Evolutionary conservation across 2,329 filamentous ascomycete genomes (phyloP), one percentile per base, ranked within the genome.

Genomic region (Penicillium sp.): DNA sequence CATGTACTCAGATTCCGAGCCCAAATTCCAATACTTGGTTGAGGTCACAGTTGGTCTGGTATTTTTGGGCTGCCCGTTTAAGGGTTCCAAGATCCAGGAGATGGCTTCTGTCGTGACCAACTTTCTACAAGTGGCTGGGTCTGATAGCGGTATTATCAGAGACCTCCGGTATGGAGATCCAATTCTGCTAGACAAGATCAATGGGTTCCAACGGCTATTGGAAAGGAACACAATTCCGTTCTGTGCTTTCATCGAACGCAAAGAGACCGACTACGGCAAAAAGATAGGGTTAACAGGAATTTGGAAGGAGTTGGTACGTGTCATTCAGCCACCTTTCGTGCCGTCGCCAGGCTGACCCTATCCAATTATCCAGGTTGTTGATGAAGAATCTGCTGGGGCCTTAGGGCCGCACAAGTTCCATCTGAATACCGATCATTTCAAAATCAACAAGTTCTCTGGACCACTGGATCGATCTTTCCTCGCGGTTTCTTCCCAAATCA

Each of bases 361-460:
- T 6, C 8, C 24, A 27, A 27, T 27, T 1, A 3, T 21, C 4
- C 11, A 48, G 46, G 46, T 48, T 16, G 46, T 48, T 3, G 39
- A 48, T 11, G 46, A 48, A 41, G 38, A 41, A 16, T 48, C 46
- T 31, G 46, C 46, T 4, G 46, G 38, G 11, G 46, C 46, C 4
- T 48, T 48, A 11, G 46, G 46, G 13, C 46, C 46, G 10, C 46
- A 48, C 46, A 48, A 48, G 14, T 40, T 48, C 29, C 46, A 41
- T 7, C 18, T 48, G 38, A 48, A 48, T 10, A 48, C 46, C 3
- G 46, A 48, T 48, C 46, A 48, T 40, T 48, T 48, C 27, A 48
- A 48, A 34, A 48, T 48, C n/a, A 48, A 48, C 38, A 48, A 48
- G 16, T 48, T 22, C 14, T 32, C 46, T n/a, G 46, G 46, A 4